Evolutionary conservation across 2,329 filamentous ascomycete genomes (phyloP), one percentile per base, ranked within the genome.

Genomic region (Malbranchea zuffiana): DNA sequence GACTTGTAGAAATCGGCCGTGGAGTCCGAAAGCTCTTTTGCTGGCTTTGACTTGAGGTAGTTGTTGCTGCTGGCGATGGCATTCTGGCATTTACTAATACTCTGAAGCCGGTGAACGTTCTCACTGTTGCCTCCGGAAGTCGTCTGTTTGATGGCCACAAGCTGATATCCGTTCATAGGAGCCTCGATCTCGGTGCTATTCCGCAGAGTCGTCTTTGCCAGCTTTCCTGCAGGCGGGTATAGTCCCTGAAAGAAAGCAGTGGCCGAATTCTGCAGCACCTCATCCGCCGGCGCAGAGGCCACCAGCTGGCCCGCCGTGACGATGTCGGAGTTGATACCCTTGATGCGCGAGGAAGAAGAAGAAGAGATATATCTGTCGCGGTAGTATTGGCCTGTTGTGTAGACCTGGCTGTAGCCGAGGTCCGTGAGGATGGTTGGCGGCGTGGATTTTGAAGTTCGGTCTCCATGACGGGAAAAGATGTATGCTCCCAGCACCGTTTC

Each of bases 401-500:
- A 80, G 47, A 86, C 76, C 63, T 95, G 69, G 32, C 71, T 63
- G 54, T 87, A 85, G 20, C 87, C 87, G 35, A 94, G 71, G 42
- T 80, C 71, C 8, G 87, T 94, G 55, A 95, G 63, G 47, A 72
- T 71, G 18, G 82, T 75, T 8, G 81, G 80, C 30, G 76, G 67
- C 44, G 75, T 75, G 12, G 74, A 68, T 65, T 93, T 94, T 45
- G 83, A 65, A 1, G 85, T 88, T 39, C 87, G 77, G 60, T 95
- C 87, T 40, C 87, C 87, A 63, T 95, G 87, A 30, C 87, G 81
- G 49, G 84, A 77, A 67, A 92, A 93, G 60, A 94, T 77, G 60
- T 87, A 90, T 30, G 80, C 77, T 35, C 85, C 86, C 11, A 93
- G 69, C 18, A 90, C 68, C 1, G 78, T 82, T 64, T 92, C 82